Evolutionary conservation across 305 asterid species (phyloP), one percentile per base, ranked within the genome.

Genomic region (Fraxinus sp.): DNA sequence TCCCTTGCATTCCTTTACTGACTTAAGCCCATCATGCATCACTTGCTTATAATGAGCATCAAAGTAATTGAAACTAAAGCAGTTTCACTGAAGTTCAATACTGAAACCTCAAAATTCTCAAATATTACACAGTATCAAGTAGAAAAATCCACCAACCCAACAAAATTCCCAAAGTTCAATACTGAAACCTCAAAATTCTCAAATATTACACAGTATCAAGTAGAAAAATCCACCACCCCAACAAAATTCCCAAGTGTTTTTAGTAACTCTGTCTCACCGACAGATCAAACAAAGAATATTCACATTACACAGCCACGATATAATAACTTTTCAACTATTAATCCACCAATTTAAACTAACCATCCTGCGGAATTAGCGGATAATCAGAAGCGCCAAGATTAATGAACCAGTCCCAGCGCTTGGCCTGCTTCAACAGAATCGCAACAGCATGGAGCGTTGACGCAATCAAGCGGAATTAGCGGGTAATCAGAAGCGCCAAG

Each of bases 281-380:
- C 72, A 62, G 72, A 62, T 24, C 75, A 70, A 70, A 28, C 4
- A 70, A 70, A 26, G 39, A 70, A 26, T 28, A 70, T 70, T 35
- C 14, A 14, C 41, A 13, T 70, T 28, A 11, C 4, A 30, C 39
- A 70, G 5, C 20, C 20, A 70, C 75, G 33, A 70, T 30, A 39
- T 70, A 30, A 13, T 30, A 28, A 70, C 75, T 28, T 30, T 4
- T 70, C 22, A 30, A 70, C 75, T 30, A 28, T 70, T 28, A 26
- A 71, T 35, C 1, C 59, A 36, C 37, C 16, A 70, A 30, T 16
- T 13, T 28, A 70, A 77, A 83, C 97, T 74, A 41, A 94, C 99
- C 99, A 88, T 96, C 99, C 81, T 93, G 99, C 1, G 97, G 95
- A 95, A 92, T 91, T 10, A 92, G 91, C 71, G 98, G 99, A 90